Base-by-base conservation (phyloP, 2,329 filamentous ascomycete genomes). In the Xylariomycetidae sp. region DNA sequence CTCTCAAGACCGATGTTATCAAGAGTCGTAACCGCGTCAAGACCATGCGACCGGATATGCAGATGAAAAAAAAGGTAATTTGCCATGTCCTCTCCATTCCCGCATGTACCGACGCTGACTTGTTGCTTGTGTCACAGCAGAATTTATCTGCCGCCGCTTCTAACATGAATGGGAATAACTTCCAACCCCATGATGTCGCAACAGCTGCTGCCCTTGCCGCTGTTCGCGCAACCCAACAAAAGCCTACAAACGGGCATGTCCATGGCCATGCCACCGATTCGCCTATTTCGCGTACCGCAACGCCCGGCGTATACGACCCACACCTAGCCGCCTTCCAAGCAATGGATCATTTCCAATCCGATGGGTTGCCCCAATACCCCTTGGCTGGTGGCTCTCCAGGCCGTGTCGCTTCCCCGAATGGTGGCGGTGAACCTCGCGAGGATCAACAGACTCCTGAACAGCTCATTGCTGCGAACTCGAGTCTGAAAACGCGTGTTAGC, bases 1-100 rank as follows among this genome's bases (percentile, higher is more conserved):
- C 87, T 51, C 76, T 98, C 52, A 98, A 98, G 74, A 97, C 92
- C 30, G 92, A 98, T 70, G 90, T 97, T 49, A 98, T 98, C 69
- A 98, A 98, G 72, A 96, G 89, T 69, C 88, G 92, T 54, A 98
- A 98, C 66, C 82, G 92, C 46, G 90, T 97, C 50, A 97, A 97
- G 72, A 92, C 88, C 17, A 77, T 79, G 62, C 76, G 77, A 34
- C 78, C 85, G 7, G 86, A 89, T 52, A 77, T 85, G 43, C 80
- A 82, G 29, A 85, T 87, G 53, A 89, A 82, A 62, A 80, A 88
- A 64, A 94, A 94, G 81, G 87, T 56, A 32, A 34, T 41, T 37
- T 36, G 30, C 22, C 30, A 27, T 36, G 27, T 31, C 25, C 33
- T 33, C 15, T 27, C 20, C 16, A 6, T 18, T 20, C 19, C n/a